These are phyloP conservation scores for Trametopsis cervina DNA, from an alignment of 768 basidiomycete species.

Conservation along the genomic window DNA sequence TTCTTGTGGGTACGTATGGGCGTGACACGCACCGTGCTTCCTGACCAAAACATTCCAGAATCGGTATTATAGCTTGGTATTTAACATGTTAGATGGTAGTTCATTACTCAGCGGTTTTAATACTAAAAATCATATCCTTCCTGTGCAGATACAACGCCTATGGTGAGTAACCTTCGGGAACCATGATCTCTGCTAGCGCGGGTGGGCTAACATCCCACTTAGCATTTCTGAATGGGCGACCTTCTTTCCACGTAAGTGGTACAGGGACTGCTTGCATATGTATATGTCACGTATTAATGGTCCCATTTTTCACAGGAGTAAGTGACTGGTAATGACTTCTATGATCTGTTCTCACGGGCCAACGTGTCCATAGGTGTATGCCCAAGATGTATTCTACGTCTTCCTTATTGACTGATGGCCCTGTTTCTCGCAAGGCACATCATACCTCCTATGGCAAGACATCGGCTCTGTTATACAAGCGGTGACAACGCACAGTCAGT, in stretches of 20 bases:
- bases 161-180: not conserved
- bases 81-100: constrained; percentile 24
- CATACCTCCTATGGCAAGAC: constrained; percentile 32
- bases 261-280: no score
- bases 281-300: not conserved
- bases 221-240: constrained; percentile 24
- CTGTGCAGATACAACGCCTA: not conserved
- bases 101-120: no score
- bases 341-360: no score
- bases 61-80: constrained; percentile 29
- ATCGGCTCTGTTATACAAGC: constrained; percentile 28
- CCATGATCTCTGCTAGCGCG: no score
- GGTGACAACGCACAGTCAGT: constrained; percentile 28
- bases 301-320: no score
- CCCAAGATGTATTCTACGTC: not conserved
- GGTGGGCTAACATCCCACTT: not conserved
- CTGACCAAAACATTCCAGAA: no score
- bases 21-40: no score
- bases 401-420: not conserved
- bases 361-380: constrained; percentile 1
- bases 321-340: no score
- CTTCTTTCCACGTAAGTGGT: constrained; percentile 23
- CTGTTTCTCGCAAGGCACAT: constrained; percentile 18
- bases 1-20: no score
- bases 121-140: not conserved